Base-by-base conservation (phyloP, 495 filamentous ascomycete species). In the Xylaria flabelliformis region DNA sequence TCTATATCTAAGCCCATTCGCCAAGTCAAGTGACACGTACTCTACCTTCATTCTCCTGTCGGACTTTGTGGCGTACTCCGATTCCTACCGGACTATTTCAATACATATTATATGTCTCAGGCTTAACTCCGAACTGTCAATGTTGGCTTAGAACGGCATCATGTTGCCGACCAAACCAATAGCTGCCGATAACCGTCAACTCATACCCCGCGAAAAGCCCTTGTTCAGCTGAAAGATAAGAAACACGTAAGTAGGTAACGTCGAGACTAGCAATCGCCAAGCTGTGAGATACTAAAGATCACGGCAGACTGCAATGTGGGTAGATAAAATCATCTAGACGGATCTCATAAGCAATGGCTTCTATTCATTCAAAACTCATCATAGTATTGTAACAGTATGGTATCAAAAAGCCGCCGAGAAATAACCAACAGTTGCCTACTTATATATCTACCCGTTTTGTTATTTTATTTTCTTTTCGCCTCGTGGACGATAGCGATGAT, bases 401-500 rank as follows among this genome's bases (percentile, higher is more conserved):
- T 73, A 73, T 73, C 71, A 73, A 69, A 66, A 73, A 32, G 29
- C 53, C 62, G 70, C 46, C 63, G 15, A 26, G 19, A 71, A 64
- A 56, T 44, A 48, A 32, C 48, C 24, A 71, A 71, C 21, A 71
- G 59, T 62, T 63, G 69, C 69, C 36, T 46, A 50, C 48, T 48
- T 51, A 55, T 56, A 48, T 32, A 26, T 39, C 24, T 66, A 50
- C 26, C 8, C 71, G 59, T 46, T 63, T 59, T 66, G 8, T 66
- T 46, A 21, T 72, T 72, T 81, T 83, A 86, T 77, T 87, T 86
- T 79, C 83, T 85, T 78, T 78, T 81, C 34, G 83, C 74, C 19
- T 83, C 86, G 72, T 97, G 92, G 51, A 97, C 94, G 34, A 85
- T 88, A 59, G 86, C 81, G 76, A 98, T 97, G 82, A 99, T 98